A percentile compares a stretch with the other conserved stretches of the same genome.
phyloP scores from a whole-genome alignment of 768 basidiomycete genomes.

The Russula griseocarnosa region DNA sequence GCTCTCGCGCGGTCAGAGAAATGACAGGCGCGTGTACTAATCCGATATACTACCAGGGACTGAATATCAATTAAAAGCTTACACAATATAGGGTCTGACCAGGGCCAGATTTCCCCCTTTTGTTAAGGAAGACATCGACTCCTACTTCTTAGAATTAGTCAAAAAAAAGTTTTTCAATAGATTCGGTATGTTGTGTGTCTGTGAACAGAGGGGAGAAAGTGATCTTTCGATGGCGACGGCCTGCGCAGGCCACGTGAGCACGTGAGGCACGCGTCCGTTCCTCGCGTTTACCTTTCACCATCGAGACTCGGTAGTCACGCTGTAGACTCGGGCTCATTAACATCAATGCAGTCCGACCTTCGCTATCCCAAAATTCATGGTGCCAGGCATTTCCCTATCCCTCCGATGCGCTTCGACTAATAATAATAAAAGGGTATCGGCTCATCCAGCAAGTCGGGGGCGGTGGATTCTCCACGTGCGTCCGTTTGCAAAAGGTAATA shows the following conservation, averaged over 20 bases:
- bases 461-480: slow-evolving; percentile 79
- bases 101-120: no score
- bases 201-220: no score
- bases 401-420: background rate
- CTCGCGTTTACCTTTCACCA: background rate
- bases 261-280: slow-evolving; percentile 5
- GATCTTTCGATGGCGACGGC: no score
- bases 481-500: background rate
- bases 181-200: no score
- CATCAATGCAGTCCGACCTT: slow-evolving; percentile 19
- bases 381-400: background rate
- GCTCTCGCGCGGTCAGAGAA: slow-evolving; percentile 33
- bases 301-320: background rate
- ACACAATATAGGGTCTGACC: background rate
- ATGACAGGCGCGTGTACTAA: slow-evolving; percentile 27
- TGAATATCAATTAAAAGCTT: background rate
- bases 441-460: slow-evolving; percentile 77
- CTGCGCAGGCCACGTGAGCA: background rate
- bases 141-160: no score
- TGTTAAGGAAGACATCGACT: no score
- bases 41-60: slow-evolving; percentile 23
- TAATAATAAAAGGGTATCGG: slow-evolving; percentile 50
- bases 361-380: slow-evolving; percentile 28
- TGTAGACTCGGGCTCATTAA: background rate
- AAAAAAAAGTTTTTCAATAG: no score